These are phyloP conservation scores for Podochytrium sp. DNA, from an alignment of 192 early-diverging fungal species.

Conservation along the genomic window DNA sequence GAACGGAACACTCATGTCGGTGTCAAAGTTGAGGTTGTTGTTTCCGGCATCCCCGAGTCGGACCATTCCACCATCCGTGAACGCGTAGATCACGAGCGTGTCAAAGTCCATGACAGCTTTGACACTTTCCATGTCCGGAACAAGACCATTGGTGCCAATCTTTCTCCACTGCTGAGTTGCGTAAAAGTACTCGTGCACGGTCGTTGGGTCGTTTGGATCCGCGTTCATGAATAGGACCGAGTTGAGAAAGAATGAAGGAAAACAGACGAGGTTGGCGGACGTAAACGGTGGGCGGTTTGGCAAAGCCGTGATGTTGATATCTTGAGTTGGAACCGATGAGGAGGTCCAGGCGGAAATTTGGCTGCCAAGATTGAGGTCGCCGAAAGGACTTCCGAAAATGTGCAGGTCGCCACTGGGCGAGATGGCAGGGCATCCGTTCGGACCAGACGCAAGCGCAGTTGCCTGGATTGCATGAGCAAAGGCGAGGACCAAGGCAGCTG, in stretches of 20 bases:
- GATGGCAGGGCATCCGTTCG: constrained; percentile 3
- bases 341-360: not conserved
- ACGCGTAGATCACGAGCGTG: constrained; percentile 29
- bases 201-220: not conserved
- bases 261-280: constrained; percentile 19
- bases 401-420: not conserved
- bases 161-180: not conserved
- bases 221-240: constrained; percentile 27
- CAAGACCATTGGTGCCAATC: not conserved
- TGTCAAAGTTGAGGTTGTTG: not conserved
- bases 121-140: constrained; percentile 1
- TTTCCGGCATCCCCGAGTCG: constrained; percentile 19
- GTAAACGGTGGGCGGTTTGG: constrained; percentile 19
- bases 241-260: constrained; percentile 18
- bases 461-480: too few relatives aligned
- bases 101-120: constrained; percentile 30
- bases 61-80: constrained; percentile 17
- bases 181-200: constrained; percentile 14
- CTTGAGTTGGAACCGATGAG: not conserved
- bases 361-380: constrained; percentile 9
- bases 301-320: constrained; percentile 2
- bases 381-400: not conserved
- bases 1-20: too few relatives aligned
- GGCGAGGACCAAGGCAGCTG: too few relatives aligned
- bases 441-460: not conserved